Evolutionary conservation across 2,329 filamentous ascomycete genomes (phyloP).

Genomic region (Curvularia sp.): DNA sequence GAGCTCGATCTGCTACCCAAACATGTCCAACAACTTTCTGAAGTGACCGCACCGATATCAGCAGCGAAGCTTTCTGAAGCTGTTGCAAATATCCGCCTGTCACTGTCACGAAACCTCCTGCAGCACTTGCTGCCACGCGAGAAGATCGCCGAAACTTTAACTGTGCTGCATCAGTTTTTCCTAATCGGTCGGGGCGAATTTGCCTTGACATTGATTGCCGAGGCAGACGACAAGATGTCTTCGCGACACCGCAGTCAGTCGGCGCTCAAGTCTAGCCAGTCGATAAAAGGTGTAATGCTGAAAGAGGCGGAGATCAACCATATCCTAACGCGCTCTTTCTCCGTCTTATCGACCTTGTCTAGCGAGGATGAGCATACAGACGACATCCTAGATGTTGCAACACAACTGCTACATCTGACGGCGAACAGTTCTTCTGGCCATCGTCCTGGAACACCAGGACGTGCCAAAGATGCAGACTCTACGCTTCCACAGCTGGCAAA

Average conservation of each 20-base stretch:
- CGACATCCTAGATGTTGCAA: conserved; percentile 82
- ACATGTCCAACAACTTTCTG: conserved; percentile 73
- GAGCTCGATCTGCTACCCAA: conserved; percentile 69
- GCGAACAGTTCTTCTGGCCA: conserved; percentile 57
- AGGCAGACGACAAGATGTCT: conserved; percentile 82
- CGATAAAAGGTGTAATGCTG: conserved; percentile 69
- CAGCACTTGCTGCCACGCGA: conserved; percentile 80
- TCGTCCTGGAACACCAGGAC: conserved; percentile 52
- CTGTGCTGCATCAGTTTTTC: conserved; percentile 83
- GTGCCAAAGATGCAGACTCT: conserved; percentile 42
- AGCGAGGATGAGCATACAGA: conserved; percentile 76
- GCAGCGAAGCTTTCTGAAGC: conserved; percentile 72
- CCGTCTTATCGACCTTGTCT: conserved; percentile 76
- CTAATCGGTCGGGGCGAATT: conserved; percentile 90
- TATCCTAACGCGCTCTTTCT: conserved; percentile 79
- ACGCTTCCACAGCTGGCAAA: conserved; percentile 49
- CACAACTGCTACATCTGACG: conserved; percentile 74
- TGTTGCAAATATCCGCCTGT: conserved; percentile 77
- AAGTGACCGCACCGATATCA: conserved; percentile 75
- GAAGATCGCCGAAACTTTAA: conserved; percentile 77
- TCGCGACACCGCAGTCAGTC: conserved; percentile 66
- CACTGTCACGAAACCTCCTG: conserved; percentile 81
- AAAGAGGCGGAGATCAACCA: conserved; percentile 88
- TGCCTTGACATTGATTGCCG: conserved; percentile 81
- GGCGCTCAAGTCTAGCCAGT: conserved; percentile 54